Conservation (phyloP, 106 monocot species). For the Phalaenopsis aphrodite region DNA sequence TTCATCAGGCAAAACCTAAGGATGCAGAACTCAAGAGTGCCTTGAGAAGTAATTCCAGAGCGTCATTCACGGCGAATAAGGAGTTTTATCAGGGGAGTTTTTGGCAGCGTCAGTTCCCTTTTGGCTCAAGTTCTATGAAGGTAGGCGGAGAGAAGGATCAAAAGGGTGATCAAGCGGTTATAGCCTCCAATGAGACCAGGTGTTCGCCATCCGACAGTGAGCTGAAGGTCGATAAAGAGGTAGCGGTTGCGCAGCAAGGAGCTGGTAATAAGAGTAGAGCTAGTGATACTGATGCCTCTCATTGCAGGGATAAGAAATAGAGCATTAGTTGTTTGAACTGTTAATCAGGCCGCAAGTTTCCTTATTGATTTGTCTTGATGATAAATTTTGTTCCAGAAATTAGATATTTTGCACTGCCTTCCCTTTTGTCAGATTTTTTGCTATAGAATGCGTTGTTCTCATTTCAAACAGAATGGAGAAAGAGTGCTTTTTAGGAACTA, state of each 20-base stretch:
- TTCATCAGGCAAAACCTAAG: slow-evolving; percentile 13
- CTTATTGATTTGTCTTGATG: too few relatives aligned
- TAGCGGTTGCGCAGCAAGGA: slow-evolving; percentile 3
- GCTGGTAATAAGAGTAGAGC: slow-evolving; percentile 3
- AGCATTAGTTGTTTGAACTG: background rate
- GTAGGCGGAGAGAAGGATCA: slow-evolving; percentile 29
- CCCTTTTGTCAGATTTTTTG: too few relatives aligned
- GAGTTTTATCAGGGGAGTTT: slow-evolving; percentile 35
- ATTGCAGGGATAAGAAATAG: slow-evolving; percentile 3
- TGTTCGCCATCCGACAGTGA: slow-evolving; percentile 11
- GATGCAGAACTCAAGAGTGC: slow-evolving; percentile 21
- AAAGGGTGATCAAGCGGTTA: slow-evolving; percentile 18
- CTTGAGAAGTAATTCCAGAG: slow-evolving; percentile 8
- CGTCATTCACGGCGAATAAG: slow-evolving; percentile 14
- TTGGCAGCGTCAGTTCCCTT: slow-evolving; percentile 44
- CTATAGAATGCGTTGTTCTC: too few relatives aligned
- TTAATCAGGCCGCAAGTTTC: too few relatives aligned
- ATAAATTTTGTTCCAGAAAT: too few relatives aligned
- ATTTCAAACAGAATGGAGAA: too few relatives aligned
- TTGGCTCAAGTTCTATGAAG: slow-evolving; percentile 14
- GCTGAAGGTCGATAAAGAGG: slow-evolving; percentile 2
- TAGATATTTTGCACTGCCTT: too few relatives aligned
- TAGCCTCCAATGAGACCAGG: slow-evolving; percentile 15
- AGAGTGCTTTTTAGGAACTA: too few relatives aligned
- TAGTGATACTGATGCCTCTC: background rate